Evolutionary conservation across 805 yeast genomes (phyloP), one percentile per base, ranked within the genome.

Genomic region (Saturnispora halmiae): DNA sequence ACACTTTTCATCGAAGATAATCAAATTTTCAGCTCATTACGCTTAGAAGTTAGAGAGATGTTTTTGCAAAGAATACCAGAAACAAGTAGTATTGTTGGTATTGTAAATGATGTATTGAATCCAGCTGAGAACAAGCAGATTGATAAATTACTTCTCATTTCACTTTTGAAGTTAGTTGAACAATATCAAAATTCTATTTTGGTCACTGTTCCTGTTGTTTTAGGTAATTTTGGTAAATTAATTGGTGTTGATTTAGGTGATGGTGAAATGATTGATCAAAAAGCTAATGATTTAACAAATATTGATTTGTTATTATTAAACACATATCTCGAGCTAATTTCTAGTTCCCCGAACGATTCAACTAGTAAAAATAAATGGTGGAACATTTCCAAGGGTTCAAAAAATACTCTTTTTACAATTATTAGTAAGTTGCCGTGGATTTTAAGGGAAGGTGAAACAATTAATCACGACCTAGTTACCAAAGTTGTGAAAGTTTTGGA

Each of bases 291-390:
- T 24, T 67, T 73, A 39, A 53, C 65, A 6, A 77, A 77, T 29
- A 62, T 73, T 25, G 85, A 80, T 45, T 59, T 82, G 45, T 67
- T 74, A 0, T 59, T 78, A 21, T 60, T 82, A 32, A 81, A 79
- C 47, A 68, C 69, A 34, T 75, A 73, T 44, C 65, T 87, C 46
- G 78, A 77, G 44, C 61, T 80, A 10, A 84, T 77, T 47, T 73
- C 78, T 16, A 64, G 48, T 16, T 50, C 65, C 11, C 11, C 18
- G 6, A 37, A 27, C 21, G 36, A 33, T 13, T 33, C 39, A 2
- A 24, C 13, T 13, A 48, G 43, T 13, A 56, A 55, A 26, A 67
- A 77, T 25, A 83, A 79, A 58, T 88, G 95, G 95, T 87, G 92
- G 87, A 80, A 74, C 53, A 36, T 46, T 14, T 63, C 71, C 21